These are phyloP conservation scores for Fonsecaea monophora DNA, from an alignment of 2,329 filamentous ascomycete genomes.

Conservation along the genomic window DNA sequence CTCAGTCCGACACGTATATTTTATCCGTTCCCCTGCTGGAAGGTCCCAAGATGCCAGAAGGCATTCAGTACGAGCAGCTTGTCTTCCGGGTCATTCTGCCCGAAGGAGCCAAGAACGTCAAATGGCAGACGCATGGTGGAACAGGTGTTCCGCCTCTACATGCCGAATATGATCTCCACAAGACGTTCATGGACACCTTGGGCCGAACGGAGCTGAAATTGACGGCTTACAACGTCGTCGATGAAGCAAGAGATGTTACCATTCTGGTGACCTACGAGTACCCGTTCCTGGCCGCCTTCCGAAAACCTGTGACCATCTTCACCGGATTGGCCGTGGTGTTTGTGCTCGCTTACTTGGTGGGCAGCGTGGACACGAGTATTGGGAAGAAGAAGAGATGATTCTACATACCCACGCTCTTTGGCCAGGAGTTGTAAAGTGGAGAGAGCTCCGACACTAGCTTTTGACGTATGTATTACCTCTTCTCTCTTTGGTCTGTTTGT, in stretches of 20 bases:
- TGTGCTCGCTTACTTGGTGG: conserved; percentile 73
- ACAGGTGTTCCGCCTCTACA: conserved; percentile 75
- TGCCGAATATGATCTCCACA: conserved; percentile 69
- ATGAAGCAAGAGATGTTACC: conserved; percentile 81
- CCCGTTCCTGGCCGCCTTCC: conserved; percentile 72
- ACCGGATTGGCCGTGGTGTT: conserved; percentile 76
- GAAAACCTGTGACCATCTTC: conserved; percentile 87
- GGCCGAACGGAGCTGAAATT: conserved; percentile 84
- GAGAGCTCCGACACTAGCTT: neutral
- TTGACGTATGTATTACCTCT: neutral
- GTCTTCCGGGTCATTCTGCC: conserved; percentile 84
- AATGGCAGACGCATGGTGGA: conserved; percentile 76
- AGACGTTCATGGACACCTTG: conserved; percentile 91
- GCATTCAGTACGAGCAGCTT: conserved; percentile 82
- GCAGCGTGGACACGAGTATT: conserved; percentile 82
- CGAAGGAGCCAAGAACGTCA: conserved; percentile 75
- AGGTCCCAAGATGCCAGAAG: conserved; percentile 84
- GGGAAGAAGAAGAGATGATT: conserved; percentile 55
- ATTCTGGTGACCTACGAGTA: conserved; percentile 79
- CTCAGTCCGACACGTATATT: conserved; percentile 72
- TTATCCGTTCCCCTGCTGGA: conserved; percentile 93
- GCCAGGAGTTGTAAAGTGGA: neutral
- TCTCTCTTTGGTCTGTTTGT: neutral
- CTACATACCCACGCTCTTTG: neutral
- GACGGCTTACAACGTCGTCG: conserved; percentile 83